A percentile compares a stretch with the other conserved stretches of the same genome.
Evolutionary conservation across 306 rosid species (phyloP).

Genomic region (Mucuna pruriens): DNA sequence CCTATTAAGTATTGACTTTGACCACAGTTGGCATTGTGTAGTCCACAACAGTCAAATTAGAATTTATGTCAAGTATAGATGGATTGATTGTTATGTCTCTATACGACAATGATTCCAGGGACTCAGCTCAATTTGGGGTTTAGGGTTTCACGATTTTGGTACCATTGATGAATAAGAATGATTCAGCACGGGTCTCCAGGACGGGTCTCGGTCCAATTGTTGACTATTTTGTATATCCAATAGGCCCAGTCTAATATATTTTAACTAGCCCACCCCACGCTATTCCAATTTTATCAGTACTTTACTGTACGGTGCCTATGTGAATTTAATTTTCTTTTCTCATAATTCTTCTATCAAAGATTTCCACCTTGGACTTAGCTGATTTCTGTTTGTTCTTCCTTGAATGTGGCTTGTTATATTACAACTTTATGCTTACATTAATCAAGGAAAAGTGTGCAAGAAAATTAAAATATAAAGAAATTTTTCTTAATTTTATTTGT

Average conservation of each 20-base stretch:
- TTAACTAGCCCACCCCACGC: neutral
- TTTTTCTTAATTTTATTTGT: neutral
- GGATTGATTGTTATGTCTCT: too few relatives aligned
- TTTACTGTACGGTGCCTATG: neutral
- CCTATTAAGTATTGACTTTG: too few relatives aligned
- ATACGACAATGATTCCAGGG: too few relatives aligned
- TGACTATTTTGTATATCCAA: too few relatives aligned
- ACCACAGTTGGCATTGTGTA: too few relatives aligned
- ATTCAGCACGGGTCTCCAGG: neutral
- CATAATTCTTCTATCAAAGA: neutral
- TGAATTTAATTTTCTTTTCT: neutral
- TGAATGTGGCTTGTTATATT: neutral
- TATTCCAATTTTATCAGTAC: neutral
- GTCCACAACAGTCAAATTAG: too few relatives aligned
- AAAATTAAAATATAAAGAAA: neutral
- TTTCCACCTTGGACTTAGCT: neutral
- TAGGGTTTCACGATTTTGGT: too few relatives aligned
- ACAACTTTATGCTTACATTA: neutral
- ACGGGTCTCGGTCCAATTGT: neutral
- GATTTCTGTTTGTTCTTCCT: neutral
- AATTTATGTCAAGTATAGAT: too few relatives aligned
- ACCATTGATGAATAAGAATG: too few relatives aligned
- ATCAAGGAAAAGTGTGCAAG: neutral
- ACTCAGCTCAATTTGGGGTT: too few relatives aligned
- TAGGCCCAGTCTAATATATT: neutral